Evolutionary conservation across 768 basidiomycete genomes (phyloP).

Genomic region (Podaxis pistillaris): DNA sequence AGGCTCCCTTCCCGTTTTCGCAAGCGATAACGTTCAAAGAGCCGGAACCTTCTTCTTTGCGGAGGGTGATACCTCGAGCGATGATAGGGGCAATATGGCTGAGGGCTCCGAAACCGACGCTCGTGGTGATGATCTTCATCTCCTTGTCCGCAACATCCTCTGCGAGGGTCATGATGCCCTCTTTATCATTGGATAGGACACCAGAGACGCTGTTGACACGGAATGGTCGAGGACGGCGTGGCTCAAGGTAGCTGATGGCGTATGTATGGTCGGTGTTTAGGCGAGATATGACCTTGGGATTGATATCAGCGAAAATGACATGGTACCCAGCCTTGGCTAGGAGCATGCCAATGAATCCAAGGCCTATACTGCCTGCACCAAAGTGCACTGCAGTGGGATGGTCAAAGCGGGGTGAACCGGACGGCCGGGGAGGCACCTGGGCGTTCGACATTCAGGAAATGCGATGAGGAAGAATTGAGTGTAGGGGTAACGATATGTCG

Average conservation of each 20-base stretch:
- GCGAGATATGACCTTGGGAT: slow-evolving; percentile 2
- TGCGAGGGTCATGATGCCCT: slow-evolving; percentile 10
- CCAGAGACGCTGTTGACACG: slow-evolving; percentile 11
- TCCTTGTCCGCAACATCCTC: slow-evolving; percentile 11
- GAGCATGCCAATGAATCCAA: slow-evolving; percentile 10
- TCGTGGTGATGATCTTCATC: slow-evolving; percentile 12
- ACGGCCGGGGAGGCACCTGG: not conserved
- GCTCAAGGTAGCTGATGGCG: slow-evolving; percentile 9
- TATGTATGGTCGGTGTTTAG: slow-evolving; percentile 6
- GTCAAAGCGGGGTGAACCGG: slow-evolving; percentile 5
- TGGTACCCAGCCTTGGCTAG: slow-evolving; percentile 14
- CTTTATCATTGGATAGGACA: slow-evolving; percentile 8
- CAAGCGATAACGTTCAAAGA: slow-evolving; percentile 12
- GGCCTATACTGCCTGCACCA: slow-evolving; percentile 12
- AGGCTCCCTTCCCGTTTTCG: slow-evolving; percentile 9
- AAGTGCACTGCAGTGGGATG: slow-evolving; percentile 12
- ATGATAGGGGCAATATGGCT: slow-evolving; percentile 11
- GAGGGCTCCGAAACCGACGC: slow-evolving; percentile 10
- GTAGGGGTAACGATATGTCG: too few species aligned
- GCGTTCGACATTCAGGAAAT: not conserved
- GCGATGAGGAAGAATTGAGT: too few species aligned
- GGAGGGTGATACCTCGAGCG: slow-evolving; percentile 4
- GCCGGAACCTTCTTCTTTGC: not conserved
- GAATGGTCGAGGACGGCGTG: slow-evolving; percentile 5
- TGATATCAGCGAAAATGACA: slow-evolving; percentile 12